Base-by-base conservation (phyloP, 2,329 filamentous ascomycete species). In the Fusarium torreyae region DNA sequence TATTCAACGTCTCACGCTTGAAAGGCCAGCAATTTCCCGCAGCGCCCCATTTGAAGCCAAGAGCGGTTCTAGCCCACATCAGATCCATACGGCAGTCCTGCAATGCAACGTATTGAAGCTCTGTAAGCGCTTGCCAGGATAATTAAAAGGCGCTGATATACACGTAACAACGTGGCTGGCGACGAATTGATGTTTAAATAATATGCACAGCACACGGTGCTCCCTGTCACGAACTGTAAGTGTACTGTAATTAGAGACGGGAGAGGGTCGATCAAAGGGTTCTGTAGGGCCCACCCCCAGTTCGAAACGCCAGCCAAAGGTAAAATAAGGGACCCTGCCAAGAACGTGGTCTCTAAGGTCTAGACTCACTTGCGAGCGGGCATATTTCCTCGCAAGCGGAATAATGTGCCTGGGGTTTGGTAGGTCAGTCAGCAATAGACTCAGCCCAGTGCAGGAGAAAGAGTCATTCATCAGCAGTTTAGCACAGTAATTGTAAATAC, bases 271-370 rank as follows among this genome's bases (percentile, higher is more conserved):
- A 36, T 49, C 61, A 48, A 48, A n/a, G 33, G 20, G 42, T 24
- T 51, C n/a, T 22, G 40, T 40, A 22, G 40, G 45, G 18, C 48
- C 59, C 54, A 56, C 66, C 59, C 65, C 63, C 54, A 54, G 60
- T 42, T 57, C 52, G 53, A 54, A 42, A 48, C 36, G 44, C 60
- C 58, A 49, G 44, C 49, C 31, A 61, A 45, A 52, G 18, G 34
- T 33, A 52, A 55, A 59, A 51, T 38, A 54, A 31, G 50, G 55
- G 57, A 53, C 66, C 62, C 56, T 67, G 66, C 53, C 60, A 72
- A 68, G 63, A 51, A 54, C 31, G 58, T 39, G 52, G 68, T 56
- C 60, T 53, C 55, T 61, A 42, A 31, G 13, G 57, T 64, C 71
- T 72, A 66, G 70, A 73, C 54, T 57, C 43, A 31, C 28, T 31